Evolutionary conservation across 2,329 filamentous ascomycete species (phyloP).

Genomic region (Xylariales sp.): DNA sequence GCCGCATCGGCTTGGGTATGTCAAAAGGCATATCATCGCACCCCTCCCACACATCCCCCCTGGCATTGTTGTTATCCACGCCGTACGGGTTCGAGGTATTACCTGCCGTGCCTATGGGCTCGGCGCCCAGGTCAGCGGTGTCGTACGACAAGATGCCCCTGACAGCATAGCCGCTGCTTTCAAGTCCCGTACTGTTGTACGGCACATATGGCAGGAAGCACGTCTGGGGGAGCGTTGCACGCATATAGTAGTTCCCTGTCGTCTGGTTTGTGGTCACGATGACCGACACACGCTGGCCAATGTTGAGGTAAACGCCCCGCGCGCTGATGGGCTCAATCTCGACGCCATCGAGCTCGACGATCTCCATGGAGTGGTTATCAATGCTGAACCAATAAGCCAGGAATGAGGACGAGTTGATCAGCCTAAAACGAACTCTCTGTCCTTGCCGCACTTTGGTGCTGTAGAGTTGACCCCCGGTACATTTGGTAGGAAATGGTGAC

Average conservation of each 20-base stretch:
- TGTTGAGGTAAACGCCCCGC: constrained; percentile 31
- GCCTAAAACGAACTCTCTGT: constrained; percentile 25
- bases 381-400: constrained; percentile 33
- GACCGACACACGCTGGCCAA: constrained; percentile 33
- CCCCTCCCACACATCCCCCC: constrained; percentile 25
- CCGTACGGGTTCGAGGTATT: constrained; percentile 26
- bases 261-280: constrained; percentile 27
- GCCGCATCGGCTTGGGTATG: constrained; percentile 24
- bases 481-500: constrained; percentile 11
- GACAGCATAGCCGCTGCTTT: constrained; percentile 19
- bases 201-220: constrained; percentile 30
- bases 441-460: constrained; percentile 22
- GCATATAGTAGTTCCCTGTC: constrained; percentile 28
- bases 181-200: constrained; percentile 23
- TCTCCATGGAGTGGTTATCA: constrained; percentile 30
- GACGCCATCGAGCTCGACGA: constrained; percentile 35
- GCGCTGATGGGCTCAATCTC: constrained; percentile 29
- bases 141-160: constrained; percentile 26
- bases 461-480: constrained; percentile 26
- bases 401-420: constrained; percentile 35
- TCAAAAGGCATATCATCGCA: constrained; percentile 32
- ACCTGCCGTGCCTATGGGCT: constrained; percentile 17
- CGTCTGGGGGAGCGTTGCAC: constrained; percentile 27
- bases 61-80: constrained; percentile 21
- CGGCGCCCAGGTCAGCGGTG: constrained; percentile 8